Percentiles rank a stretch among this genome's conserved stretches.
phyloP scores from a whole-genome alignment of 2,329 filamentous ascomycete genomes.

The Botrytis squamosa region DNA sequence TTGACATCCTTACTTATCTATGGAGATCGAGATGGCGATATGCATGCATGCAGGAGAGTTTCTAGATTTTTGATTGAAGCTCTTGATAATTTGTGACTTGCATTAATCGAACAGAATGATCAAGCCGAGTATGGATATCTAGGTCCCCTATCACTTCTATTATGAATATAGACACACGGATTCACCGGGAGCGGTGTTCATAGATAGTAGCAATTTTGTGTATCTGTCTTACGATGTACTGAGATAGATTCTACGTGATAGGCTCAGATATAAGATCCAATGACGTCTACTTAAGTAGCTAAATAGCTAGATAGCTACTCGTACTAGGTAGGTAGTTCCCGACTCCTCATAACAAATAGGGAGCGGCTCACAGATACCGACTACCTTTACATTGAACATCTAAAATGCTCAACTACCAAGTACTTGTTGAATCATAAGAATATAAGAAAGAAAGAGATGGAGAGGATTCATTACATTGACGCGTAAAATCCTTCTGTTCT shows the following conservation, averaged over 20 bases:
- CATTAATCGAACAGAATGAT: background rate
- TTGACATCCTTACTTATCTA: background rate
- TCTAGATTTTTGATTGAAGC: background rate
- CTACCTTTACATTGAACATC: background rate
- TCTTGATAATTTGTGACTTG: background rate
- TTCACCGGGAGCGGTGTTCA: background rate
- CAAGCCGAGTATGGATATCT: background rate
- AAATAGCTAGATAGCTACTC: background rate
- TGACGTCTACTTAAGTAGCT: background rate
- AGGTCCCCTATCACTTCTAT: background rate
- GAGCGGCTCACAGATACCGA: background rate
- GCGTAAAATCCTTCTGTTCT: background rate
- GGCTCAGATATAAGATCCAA: background rate
- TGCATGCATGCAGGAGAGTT: conserved; percentile 1
- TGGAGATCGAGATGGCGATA: background rate
- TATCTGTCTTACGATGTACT: background rate
- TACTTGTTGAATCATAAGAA: background rate
- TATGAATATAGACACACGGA: background rate
- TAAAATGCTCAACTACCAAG: background rate
- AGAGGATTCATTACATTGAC: background rate
- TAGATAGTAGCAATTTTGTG: no score
- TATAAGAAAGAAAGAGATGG: background rate
- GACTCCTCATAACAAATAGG: background rate
- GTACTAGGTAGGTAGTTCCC: no score
- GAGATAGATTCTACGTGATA: background rate